phyloP scores from a whole-genome alignment of 2,329 filamentous ascomycete genomes.

The Epicoccum sorghinum region DNA sequence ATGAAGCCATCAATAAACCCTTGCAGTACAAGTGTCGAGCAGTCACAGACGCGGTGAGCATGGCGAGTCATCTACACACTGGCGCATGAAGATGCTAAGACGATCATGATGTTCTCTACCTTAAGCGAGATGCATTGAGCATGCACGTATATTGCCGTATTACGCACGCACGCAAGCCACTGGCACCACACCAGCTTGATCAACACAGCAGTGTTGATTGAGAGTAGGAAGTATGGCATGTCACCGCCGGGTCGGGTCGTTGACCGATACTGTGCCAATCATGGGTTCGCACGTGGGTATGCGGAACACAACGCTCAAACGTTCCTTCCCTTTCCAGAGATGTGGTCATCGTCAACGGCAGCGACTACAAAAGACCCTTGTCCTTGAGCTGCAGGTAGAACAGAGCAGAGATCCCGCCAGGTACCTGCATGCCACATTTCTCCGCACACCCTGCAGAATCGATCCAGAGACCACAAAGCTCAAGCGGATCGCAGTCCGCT shows the following conservation, averaged over 20 bases:
- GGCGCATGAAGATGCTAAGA: not conserved
- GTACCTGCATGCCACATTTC: conserved; percentile 10
- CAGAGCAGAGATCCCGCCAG: conserved; percentile 1
- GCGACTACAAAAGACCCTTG: conserved; percentile 1
- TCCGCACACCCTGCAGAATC: conserved; percentile 5
- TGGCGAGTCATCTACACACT: not conserved
- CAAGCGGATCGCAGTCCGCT: conserved; percentile 2
- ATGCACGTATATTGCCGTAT: not conserved
- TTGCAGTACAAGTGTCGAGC: too few relatives aligned
- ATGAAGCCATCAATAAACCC: not conserved
- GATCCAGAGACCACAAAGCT: conserved; percentile 1
- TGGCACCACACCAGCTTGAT: conserved; percentile 4
- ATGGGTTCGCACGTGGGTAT: conserved; percentile 6
- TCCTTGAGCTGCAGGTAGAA: not conserved
- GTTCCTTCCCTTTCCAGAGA: not conserved
- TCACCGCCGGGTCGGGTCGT: conserved; percentile 1
- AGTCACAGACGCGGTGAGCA: too few relatives aligned
- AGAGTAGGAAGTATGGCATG: not conserved
- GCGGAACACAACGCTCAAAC: conserved; percentile 1
- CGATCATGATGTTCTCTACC: not conserved
- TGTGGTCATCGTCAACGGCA: conserved; percentile 2
- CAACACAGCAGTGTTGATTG: not conserved
- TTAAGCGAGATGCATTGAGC: not conserved
- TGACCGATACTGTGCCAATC: conserved; percentile 9
- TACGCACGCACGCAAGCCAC: conserved; percentile 12